phyloP scores from a whole-genome alignment of 2,329 filamentous ascomycete species.

The Hypoxylon sp. region DNA sequence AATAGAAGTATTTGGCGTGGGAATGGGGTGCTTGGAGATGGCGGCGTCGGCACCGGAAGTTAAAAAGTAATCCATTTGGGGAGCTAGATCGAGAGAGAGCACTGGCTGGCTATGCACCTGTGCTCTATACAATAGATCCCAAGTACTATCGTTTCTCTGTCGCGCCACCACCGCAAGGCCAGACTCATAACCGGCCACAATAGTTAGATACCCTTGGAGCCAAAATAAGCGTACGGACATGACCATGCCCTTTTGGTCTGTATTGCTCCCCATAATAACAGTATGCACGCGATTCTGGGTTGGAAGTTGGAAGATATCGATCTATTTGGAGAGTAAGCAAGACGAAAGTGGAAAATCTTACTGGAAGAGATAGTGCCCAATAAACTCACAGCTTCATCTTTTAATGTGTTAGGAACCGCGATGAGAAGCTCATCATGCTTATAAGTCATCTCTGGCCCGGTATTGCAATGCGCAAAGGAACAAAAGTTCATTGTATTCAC shows the following conservation, averaged over 20 bases:
- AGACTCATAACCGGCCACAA: constrained; percentile 86
- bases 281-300: constrained; percentile 73
- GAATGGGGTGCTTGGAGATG: constrained; percentile 78
- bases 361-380: too few species aligned
- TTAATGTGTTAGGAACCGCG: constrained; percentile 81
- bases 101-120: constrained; percentile 82
- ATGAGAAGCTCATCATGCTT: constrained; percentile 67
- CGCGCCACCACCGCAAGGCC: constrained; percentile 75
- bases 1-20: constrained; percentile 40
- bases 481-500: constrained; percentile 98
- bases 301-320: constrained; percentile 87
- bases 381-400: constrained; percentile 70
- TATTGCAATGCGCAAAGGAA: constrained; percentile 72
- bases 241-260: constrained; percentile 76
- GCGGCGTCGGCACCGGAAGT: constrained; percentile 85
- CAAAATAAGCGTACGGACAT: constrained; percentile 79
- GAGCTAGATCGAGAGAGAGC: constrained; percentile 72
- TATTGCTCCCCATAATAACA: constrained; percentile 51
- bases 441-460: constrained; percentile 42
- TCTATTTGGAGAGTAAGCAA: constrained; percentile 49
- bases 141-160: constrained; percentile 55
- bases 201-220: constrained; percentile 59
- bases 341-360: not conserved
- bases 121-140: constrained; percentile 67
- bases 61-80: constrained; percentile 67